Base-by-base conservation (phyloP, 176 grass and related monocot species). In the Raddia distichophylla region DNA sequence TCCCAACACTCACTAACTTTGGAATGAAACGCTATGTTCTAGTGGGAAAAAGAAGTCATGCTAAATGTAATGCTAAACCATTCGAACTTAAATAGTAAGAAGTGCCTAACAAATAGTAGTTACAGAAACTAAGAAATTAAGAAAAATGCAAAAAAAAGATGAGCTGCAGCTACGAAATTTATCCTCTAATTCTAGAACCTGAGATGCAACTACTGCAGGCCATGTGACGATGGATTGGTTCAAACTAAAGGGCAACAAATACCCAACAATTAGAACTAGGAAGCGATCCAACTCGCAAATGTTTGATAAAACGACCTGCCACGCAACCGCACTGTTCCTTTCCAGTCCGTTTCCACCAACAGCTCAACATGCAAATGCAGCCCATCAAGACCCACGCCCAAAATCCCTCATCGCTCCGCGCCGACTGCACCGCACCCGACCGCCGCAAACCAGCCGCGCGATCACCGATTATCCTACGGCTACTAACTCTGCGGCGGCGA, bases 321-420 rank as follows among this genome's bases (percentile, higher is more conserved):
- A 3, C 1, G n/a, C 19, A 52, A 74, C 53, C 67, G 19, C n/a
- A 10, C 42, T 69, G 15, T 69, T 7, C 22, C 6, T 55, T 33
- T 60, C 15, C 63, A 37, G n/a, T 11, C 35, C 47, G 75, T 27
- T 5, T 76, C 11, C 15, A 50, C 40, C 55, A 42, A 60, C 34
- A 76, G 48, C 62, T 51, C 17, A 51, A 72, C 64, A 78, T 72
- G 37, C 67, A 82, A 49, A 72, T 72, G 37, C 67, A 82, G 40
- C 33, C 51, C 18, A 66, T 56, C 80, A 32, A 73, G 18, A 65
- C 12, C 18, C 51, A 49, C 27, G 27, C 8, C 33, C 72, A 17
- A 80, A 80, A 69, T 58, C 47, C 78, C 64, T 34, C 51, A 10
- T 69, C 6, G 78, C 27, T 87, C 6, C n/a, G 33, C 48, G 73